Evolutionary conservation across 768 basidiomycete species (phyloP), one percentile per base, ranked within the genome.

Genomic region (Psilocybe tampanensis): DNA sequence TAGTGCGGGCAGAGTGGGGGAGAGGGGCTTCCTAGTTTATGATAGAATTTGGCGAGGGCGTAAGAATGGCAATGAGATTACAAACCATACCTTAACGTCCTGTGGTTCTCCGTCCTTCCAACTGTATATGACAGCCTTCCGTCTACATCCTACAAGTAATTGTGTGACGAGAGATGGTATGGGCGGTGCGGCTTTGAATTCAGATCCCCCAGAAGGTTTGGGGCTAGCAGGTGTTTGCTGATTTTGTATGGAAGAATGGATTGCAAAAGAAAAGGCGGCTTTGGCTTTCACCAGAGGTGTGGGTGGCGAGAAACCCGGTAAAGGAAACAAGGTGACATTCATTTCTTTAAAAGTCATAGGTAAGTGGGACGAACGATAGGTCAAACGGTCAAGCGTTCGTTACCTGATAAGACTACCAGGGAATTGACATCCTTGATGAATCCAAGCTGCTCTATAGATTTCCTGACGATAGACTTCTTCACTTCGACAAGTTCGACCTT

Each of bases 1-100:
- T 86, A 0, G 82, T 79, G 39, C 97, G 84, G n/a, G 97, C 88
- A 8, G 95, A 94, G 68, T 98, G 96, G 12, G 95, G 91, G 3
- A 98, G 77, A 0, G 78, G 65, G 2, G 86, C 75, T 81, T 98
- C 96, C 91, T 95, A 57, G 15, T 19, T n/a, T 32, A 17, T 19
- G 43, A 18, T 55, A 48, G 36, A 50, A 18, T 47, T 39, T 39
- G n/a, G 12, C 7, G 15, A 8, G 33, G 33, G 33, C 47, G 54
- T 11, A 52, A 4, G 34, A 19, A 47, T 54, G 54, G 56, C 4
- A 13, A 57, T 29, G 19, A 43, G 13, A 9, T 23, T 8, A 7
- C 8, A 43, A 5, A 17, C 62, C 80, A 52, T 63, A 92, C 92
- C 76, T 85, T 86, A 47, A 78, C 70, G 42, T 86, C 86, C 60